A percentile compares a stretch with the other conserved stretches of the same genome.
Conservation (phyloP, 1,139 yeast species). For the Meyerozyma athensensis region DNA sequence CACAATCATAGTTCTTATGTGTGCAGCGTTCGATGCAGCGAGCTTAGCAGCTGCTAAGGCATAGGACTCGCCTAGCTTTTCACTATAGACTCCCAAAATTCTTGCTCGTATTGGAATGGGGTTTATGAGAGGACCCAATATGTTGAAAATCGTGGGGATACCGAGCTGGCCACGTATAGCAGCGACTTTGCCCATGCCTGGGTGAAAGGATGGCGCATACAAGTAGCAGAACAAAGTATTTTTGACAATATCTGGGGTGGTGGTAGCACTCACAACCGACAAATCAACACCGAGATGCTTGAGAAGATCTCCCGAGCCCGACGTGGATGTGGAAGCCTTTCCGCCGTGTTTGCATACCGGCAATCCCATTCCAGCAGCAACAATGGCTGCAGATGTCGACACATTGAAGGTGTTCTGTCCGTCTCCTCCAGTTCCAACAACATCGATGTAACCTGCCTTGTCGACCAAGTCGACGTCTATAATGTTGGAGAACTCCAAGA, state of each 20-base stretch:
- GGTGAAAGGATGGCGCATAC: conserved; percentile 92
- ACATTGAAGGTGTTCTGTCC: conserved; percentile 97
- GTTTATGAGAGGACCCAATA: conserved; percentile 86
- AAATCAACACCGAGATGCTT: conserved; percentile 73
- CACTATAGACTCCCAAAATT: conserved; percentile 83
- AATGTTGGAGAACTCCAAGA: conserved; percentile 56
- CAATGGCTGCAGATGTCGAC: conserved; percentile 89
- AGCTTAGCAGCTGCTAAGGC: conserved; percentile 72
- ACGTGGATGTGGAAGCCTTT: conserved; percentile 86
- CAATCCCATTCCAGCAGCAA: conserved; percentile 86
- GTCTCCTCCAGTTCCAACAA: conserved; percentile 98
- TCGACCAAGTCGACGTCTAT: conserved; percentile 42
- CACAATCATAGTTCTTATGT: conserved; percentile 71
- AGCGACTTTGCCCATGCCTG: conserved; percentile 86
- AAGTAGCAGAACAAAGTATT: conserved; percentile 64
- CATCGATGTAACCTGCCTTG: conserved; percentile 64
- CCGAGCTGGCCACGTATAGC: conserved; percentile 72
- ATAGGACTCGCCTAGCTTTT: conserved; percentile 72
- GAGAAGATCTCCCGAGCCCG: conserved; percentile 91
- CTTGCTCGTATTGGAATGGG: conserved; percentile 84
- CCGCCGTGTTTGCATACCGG: conserved; percentile 92
- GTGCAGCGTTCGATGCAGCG: conserved; percentile 37
- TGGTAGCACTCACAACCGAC: conserved; percentile 56
- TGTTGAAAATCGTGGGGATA: conserved; percentile 88
- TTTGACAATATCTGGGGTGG: conserved; percentile 60